These are phyloP conservation scores for Stachybotrys chlorohalonatus DNA, from an alignment of 2,329 filamentous ascomycete species.

Conservation along the genomic window DNA sequence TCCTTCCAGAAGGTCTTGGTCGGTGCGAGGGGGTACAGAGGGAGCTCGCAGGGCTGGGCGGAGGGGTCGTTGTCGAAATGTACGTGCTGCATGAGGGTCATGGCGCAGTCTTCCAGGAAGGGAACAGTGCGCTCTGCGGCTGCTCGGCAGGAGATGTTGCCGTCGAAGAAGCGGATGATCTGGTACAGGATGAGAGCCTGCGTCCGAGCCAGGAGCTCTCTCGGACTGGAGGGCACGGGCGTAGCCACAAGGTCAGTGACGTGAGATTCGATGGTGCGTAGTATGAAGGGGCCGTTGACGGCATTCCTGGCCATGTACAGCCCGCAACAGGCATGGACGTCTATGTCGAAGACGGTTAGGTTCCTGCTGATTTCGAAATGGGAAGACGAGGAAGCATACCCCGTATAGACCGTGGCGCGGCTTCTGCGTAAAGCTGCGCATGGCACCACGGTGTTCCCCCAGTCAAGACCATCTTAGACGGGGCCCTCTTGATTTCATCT, in stretches of 20 bases:
- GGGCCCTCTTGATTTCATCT: conserved; percentile 41
- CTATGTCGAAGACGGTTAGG: conserved; percentile 16
- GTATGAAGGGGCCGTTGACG: conserved; percentile 36
- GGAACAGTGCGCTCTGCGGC: conserved; percentile 25
- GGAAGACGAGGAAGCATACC: conserved; percentile 18
- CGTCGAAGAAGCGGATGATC: conserved; percentile 40
- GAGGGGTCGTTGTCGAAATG: conserved; percentile 16
- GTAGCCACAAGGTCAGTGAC: conserved; percentile 31
- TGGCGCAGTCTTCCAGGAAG: conserved; percentile 22
- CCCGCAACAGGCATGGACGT: conserved; percentile 43
- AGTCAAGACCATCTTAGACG: conserved; percentile 36
- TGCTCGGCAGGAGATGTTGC: conserved; percentile 31
- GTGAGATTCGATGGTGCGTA: conserved; percentile 35
- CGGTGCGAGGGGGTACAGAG: conserved; percentile 26
- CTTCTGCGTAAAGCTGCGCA: conserved; percentile 35
- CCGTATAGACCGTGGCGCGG: conserved; percentile 42
- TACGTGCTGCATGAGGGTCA: conserved; percentile 21
- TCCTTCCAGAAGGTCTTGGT: conserved; percentile 36
- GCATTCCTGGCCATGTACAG: conserved; percentile 41
- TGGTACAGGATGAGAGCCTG: conserved; percentile 42
- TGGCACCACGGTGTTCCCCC: conserved; percentile 46
- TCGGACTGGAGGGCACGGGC: conserved; percentile 16
- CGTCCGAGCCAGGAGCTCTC: conserved; percentile 28
- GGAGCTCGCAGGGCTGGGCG: conserved; percentile 10
- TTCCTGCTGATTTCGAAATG: background rate